Percentiles rank a stretch among this genome's conserved stretches.
Evolutionary conservation across 176 grass and related monocot species (phyloP).

Genomic region (Dendrocalamus sinicus): DNA sequence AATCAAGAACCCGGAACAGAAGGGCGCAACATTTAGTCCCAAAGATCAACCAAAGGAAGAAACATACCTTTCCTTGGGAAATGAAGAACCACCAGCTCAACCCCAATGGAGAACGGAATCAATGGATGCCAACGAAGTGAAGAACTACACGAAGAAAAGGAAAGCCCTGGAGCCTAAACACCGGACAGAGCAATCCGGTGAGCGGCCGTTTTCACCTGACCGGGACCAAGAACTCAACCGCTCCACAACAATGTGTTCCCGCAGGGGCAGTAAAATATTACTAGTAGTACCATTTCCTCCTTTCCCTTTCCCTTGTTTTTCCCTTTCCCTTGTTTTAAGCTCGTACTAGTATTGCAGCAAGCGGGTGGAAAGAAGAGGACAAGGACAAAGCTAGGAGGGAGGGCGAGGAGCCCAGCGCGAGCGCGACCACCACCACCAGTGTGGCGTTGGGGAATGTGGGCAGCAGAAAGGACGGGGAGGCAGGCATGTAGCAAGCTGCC

Average conservation of each 20-base stretch:
- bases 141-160: not conserved
- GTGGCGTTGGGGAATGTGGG: conserved; percentile 46
- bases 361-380: conserved; percentile 49
- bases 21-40: not conserved
- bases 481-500: conserved; percentile 16
- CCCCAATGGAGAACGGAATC: not conserved
- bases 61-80: conserved; percentile 3
- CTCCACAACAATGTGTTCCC: conserved; percentile 43
- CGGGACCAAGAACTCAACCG: conserved; percentile 17
- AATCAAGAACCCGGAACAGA: conserved; percentile 17
- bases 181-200: not conserved
- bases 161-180: not conserved
- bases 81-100: conserved; percentile 8
- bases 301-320: not conserved
- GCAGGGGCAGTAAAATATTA: conserved; percentile 24
- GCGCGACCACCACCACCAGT: conserved; percentile 23
- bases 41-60: not conserved
- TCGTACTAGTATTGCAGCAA: conserved; percentile 29
- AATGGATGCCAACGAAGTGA: not conserved
- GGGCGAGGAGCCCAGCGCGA: not conserved
- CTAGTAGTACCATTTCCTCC: not conserved
- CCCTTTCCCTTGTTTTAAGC: conserved; percentile 7
- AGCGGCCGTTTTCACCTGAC: conserved; percentile 18
- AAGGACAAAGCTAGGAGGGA: not conserved
- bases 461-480: conserved; percentile 45